Percentiles rank a stretch among this genome's conserved stretches.
Conservation (phyloP, 2,329 filamentous ascomycete species). For the Xenosphaeropsis pyriputrescens region DNA sequence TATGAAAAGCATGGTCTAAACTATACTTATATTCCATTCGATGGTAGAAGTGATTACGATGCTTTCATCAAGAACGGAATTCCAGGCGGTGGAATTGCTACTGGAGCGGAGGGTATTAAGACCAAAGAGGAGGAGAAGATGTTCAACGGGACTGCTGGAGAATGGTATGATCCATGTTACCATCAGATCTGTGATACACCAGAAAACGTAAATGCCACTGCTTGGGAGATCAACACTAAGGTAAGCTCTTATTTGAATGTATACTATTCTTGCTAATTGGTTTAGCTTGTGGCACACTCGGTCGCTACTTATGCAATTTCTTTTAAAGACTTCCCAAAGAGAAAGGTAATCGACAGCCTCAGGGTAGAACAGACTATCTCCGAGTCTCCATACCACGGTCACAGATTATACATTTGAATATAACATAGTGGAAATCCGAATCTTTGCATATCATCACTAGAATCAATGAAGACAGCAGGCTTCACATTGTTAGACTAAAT, state of each 20-base stretch:
- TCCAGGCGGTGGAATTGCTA: constrained; percentile 61
- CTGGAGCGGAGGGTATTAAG: constrained; percentile 66
- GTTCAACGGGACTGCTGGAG: constrained; percentile 58
- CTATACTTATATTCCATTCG: constrained; percentile 59
- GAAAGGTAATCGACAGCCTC: constrained; percentile 10
- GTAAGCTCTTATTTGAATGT: constrained; percentile 19
- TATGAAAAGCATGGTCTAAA: constrained; percentile 46
- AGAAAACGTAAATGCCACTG: constrained; percentile 39
- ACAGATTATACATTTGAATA: too few species aligned
- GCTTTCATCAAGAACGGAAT: constrained; percentile 62
- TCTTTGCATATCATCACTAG: too few species aligned
- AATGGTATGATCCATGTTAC: constrained; percentile 44
- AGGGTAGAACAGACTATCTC: too few species aligned
- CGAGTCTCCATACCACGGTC: too few species aligned
- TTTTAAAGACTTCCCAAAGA: constrained; percentile 49
- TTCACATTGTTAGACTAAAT: too few species aligned
- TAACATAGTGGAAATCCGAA: too few species aligned
- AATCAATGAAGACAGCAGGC: too few species aligned
- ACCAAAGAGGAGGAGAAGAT: constrained; percentile 45
- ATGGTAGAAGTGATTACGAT: constrained; percentile 68
- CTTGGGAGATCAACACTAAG: constrained; percentile 47
- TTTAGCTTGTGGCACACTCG: constrained; percentile 51
- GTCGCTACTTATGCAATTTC: constrained; percentile 56
- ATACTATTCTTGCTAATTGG: constrained; percentile 1
- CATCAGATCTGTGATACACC: constrained; percentile 47